Evolutionary conservation across 2,329 filamentous ascomycete genomes (phyloP).

Genomic region (Raffaelea albimanens): DNA sequence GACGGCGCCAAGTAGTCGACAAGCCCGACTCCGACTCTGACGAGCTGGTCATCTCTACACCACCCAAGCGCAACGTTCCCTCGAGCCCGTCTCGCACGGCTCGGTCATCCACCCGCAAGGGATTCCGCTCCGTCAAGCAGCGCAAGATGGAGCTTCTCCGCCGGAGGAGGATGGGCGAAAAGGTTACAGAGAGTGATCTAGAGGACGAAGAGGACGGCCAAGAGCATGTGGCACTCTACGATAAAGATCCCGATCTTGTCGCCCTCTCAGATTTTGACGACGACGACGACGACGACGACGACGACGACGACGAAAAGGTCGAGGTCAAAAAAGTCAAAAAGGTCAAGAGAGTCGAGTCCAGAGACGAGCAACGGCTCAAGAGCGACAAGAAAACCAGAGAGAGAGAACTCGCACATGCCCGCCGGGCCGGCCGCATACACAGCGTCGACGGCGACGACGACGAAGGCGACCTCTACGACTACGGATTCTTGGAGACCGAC

Average conservation of each 20-base stretch:
- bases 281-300: conserved; percentile 18
- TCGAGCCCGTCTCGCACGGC: background rate
- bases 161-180: conserved; percentile 19
- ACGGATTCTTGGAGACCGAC: background rate
- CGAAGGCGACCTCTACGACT: background rate
- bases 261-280: conserved; percentile 23
- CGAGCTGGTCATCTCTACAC: background rate
- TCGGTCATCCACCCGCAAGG: conserved; percentile 6
- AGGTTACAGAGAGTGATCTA: conserved; percentile 15
- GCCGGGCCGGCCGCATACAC: too few relatives aligned
- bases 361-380: conserved; percentile 1
- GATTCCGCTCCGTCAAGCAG: conserved; percentile 15
- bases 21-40: too few relatives aligned
- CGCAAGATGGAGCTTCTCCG: conserved; percentile 20
- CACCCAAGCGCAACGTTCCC: background rate
- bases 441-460: background rate
- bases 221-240: conserved; percentile 17
- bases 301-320: conserved; percentile 4
- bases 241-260: conserved; percentile 19
- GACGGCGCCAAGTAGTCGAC: too few relatives aligned
- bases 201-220: conserved; percentile 6
- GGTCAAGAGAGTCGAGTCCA: background rate
- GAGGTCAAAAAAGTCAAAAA: background rate
- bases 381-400: background rate
- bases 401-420: too few relatives aligned